Percentiles rank a stretch among this genome's conserved stretches.
phyloP scores from a whole-genome alignment of 108 stramenopile species.

The Fragilaria crotonensis region DNA sequence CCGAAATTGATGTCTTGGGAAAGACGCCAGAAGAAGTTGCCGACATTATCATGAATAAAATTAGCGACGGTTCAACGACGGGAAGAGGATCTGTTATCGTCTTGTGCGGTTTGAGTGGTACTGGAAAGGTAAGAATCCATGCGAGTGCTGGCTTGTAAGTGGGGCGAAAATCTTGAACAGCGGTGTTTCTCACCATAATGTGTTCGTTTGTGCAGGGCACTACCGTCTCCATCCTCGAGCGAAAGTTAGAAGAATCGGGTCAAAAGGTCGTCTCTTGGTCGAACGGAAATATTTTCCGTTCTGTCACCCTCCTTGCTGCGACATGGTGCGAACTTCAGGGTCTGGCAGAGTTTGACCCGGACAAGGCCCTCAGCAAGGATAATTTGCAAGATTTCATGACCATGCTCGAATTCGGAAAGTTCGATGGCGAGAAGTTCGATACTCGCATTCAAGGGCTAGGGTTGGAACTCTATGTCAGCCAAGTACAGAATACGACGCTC shows the following conservation, averaged over 20 bases:
- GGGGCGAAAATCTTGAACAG: not conserved
- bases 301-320: slow-evolving; percentile 71
- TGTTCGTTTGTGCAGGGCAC: slow-evolving; percentile 41
- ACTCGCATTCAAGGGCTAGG: slow-evolving; percentile 70
- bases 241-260: slow-evolving; percentile 48
- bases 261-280: slow-evolving; percentile 75
- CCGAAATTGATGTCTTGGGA: slow-evolving; percentile 73
- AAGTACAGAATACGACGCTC: slow-evolving; percentile 76
- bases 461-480: slow-evolving; percentile 55
- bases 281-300: slow-evolving; percentile 85
- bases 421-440: slow-evolving; percentile 61
- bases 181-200: not conserved
- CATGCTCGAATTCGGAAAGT: slow-evolving; percentile 80
- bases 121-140: slow-evolving; percentile 49
- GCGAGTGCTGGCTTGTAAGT: not conserved
- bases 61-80: not conserved
- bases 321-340: slow-evolving; percentile 77
- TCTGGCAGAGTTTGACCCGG: slow-evolving; percentile 36
- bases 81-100: slow-evolving; percentile 63
- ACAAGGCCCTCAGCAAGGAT: slow-evolving; percentile 68
- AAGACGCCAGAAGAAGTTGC: slow-evolving; percentile 72
- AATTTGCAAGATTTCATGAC: slow-evolving; percentile 58
- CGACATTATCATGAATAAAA: slow-evolving; percentile 41
- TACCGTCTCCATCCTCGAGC: slow-evolving; percentile 56
- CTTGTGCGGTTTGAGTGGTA: slow-evolving; percentile 74